These are phyloP conservation scores for Stramenopiles sp. DNA, from an alignment of 352 stramenopile species.

Conservation along the genomic window DNA sequence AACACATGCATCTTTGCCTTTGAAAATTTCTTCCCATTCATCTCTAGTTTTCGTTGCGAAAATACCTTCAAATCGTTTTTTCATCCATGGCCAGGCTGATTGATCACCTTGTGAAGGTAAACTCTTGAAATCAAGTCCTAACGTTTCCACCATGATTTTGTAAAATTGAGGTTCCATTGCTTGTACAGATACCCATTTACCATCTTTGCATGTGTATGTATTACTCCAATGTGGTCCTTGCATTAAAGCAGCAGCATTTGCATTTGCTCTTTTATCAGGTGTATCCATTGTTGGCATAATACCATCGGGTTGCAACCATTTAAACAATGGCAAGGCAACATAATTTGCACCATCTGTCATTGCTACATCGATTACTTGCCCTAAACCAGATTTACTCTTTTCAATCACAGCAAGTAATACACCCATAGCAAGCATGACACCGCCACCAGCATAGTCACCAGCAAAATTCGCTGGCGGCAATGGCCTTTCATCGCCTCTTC, in stretches of 20 bases:
- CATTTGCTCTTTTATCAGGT: neutral
- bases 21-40: constrained; percentile 32
- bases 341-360: constrained; percentile 20
- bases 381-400: constrained; percentile 13
- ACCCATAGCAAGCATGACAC: constrained; percentile 18
- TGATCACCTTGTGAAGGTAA: constrained; percentile 35
- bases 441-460: constrained; percentile 22
- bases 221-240: constrained; percentile 22
- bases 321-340: neutral
- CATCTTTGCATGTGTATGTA: constrained; percentile 50
- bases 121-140: constrained; percentile 37
- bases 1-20: constrained; percentile 26
- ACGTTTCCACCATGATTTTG: constrained; percentile 18
- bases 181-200: constrained; percentile 54
- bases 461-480: constrained; percentile 19
- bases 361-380: constrained; percentile 20
- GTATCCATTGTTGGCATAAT: neutral
- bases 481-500: constrained; percentile 9
- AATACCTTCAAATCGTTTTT: constrained; percentile 31
- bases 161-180: constrained; percentile 38
- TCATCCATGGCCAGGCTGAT: constrained; percentile 38
- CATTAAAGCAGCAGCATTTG: neutral
- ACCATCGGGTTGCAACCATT: neutral
- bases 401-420: constrained; percentile 20
- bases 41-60: constrained; percentile 28